Evolutionary conservation across 169 alveolate species (phyloP).

Genomic region (Cryptosporidium baileyi): DNA sequence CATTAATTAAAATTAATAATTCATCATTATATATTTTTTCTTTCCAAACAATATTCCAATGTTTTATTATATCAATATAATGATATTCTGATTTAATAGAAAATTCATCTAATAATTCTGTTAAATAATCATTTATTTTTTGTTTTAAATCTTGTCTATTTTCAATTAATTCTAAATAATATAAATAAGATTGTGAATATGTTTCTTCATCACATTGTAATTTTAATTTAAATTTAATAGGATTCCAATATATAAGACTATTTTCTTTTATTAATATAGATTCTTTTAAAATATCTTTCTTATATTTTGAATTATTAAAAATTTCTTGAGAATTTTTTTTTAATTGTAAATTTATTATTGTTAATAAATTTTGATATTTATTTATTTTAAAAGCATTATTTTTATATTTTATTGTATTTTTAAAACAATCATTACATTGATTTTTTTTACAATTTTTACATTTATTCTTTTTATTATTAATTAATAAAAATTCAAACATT

Average conservation of each 20-base stretch:
- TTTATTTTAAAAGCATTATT: neutral
- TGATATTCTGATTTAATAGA: neutral
- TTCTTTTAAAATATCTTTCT: neutral
- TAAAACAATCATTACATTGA: slow-evolving; percentile 31
- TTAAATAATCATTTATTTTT: neutral
- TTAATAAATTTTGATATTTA: neutral
- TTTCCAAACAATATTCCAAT: slow-evolving; percentile 27
- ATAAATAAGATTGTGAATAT: neutral
- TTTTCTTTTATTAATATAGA: neutral
- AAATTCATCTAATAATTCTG: neutral
- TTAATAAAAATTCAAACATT: neutral
- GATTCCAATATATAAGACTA: slow-evolving; percentile 1
- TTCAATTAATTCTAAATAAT: neutral
- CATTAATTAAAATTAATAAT: neutral
- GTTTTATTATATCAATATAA: neutral
- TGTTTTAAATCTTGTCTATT: neutral
- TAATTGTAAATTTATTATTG: no score
- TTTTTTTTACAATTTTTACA: neutral
- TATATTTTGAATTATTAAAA: no score
- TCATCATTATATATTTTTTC: neutral
- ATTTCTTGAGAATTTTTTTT: no score
- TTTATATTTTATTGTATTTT: neutral
- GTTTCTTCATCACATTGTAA: neutral
- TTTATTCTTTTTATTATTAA: neutral
- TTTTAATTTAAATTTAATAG: neutral